Evolutionary conservation across 1,284 basidiomycete species (phyloP).

Genomic region (Leucoagaricus sp.): DNA sequence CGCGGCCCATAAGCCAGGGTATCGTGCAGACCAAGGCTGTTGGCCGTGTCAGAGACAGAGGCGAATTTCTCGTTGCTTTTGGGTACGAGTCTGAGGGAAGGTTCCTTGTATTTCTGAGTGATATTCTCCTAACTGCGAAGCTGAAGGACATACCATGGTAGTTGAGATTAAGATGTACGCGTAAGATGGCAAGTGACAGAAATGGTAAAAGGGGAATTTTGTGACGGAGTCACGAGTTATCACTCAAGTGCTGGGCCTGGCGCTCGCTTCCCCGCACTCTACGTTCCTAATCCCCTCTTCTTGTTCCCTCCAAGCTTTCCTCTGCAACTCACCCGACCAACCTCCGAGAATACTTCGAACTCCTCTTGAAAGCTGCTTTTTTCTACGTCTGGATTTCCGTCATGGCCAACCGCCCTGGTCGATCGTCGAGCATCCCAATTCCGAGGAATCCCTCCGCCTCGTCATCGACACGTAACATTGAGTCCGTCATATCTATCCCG

Average conservation of each 20-base stretch:
- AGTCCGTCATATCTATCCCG: conserved; percentile 63
- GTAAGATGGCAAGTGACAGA: conserved; percentile 22
- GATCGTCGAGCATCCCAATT: conserved; percentile 66
- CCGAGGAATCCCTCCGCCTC: conserved; percentile 46
- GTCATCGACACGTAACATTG: conserved; percentile 55
- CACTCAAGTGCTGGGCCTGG: neutral
- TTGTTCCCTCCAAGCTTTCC: neutral
- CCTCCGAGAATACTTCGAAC: no score
- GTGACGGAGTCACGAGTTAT: conserved; percentile 28
- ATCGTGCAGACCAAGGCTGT: conserved; percentile 78
- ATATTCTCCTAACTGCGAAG: neutral
- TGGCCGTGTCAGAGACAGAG: conserved; percentile 67
- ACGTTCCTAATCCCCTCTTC: neutral
- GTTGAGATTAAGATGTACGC: conserved; percentile 23
- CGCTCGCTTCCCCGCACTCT: neutral
- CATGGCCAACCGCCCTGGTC: conserved; percentile 55
- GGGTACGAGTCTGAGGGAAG: conserved; percentile 71
- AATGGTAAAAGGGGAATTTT: conserved; percentile 16
- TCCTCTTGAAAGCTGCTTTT: conserved; percentile 1
- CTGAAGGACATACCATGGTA: conserved; percentile 39
- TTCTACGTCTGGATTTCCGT: conserved; percentile 9
- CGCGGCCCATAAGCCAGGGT: conserved; percentile 76
- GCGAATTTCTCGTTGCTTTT: conserved; percentile 55
- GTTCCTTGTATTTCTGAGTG: conserved; percentile 43
- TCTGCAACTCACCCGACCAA: conserved; percentile 2